Percentiles rank a stretch among this genome's conserved stretches.
These are phyloP conservation scores for Lasiosphaeria hispida DNA, from an alignment of 495 filamentous ascomycete species.

Conservation along the genomic window DNA sequence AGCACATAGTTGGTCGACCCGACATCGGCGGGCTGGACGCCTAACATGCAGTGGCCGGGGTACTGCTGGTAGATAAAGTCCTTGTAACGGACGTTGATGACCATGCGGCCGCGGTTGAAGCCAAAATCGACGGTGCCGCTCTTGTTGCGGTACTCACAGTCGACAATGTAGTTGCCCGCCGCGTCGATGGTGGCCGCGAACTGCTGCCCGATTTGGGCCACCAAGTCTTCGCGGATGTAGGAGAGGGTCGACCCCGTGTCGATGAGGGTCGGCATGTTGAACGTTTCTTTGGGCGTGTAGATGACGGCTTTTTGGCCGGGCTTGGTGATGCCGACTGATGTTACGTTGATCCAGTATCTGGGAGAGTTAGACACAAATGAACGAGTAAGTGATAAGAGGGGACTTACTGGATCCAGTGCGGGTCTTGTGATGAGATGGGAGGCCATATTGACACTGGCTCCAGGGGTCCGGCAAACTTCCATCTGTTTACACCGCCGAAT, in stretches of 20 bases:
- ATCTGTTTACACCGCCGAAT: slow-evolving; percentile 45
- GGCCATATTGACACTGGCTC: slow-evolving; percentile 44
- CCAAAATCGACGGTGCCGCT: slow-evolving; percentile 44
- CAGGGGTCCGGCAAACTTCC: slow-evolving; percentile 42
- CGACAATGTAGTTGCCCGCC: slow-evolving; percentile 38
- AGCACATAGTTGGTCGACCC: slow-evolving; percentile 36
- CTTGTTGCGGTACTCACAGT: slow-evolving; percentile 33
- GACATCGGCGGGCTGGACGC: slow-evolving; percentile 39
- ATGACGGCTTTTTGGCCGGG: slow-evolving; percentile 25
- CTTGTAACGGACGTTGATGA: slow-evolving; percentile 43
- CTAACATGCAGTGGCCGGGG: slow-evolving; percentile 38
- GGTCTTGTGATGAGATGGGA: slow-evolving; percentile 38
- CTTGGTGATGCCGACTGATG: slow-evolving; percentile 39
- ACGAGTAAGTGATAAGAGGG: background rate
- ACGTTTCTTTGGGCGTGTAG: slow-evolving; percentile 32
- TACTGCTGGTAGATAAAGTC: slow-evolving; percentile 44
- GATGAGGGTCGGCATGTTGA: slow-evolving; percentile 38
- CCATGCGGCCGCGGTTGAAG: slow-evolving; percentile 42
- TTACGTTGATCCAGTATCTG: slow-evolving; percentile 46
- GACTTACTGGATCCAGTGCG: slow-evolving; percentile 32
- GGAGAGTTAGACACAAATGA: background rate
- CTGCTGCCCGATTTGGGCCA: slow-evolving; percentile 34
- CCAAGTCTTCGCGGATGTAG: slow-evolving; percentile 39
- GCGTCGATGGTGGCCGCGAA: slow-evolving; percentile 35
- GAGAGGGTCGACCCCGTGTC: slow-evolving; percentile 44